Base-by-base conservation (phyloP, 805 yeast genomes). In the Kluyveromyces wickerhamii region DNA sequence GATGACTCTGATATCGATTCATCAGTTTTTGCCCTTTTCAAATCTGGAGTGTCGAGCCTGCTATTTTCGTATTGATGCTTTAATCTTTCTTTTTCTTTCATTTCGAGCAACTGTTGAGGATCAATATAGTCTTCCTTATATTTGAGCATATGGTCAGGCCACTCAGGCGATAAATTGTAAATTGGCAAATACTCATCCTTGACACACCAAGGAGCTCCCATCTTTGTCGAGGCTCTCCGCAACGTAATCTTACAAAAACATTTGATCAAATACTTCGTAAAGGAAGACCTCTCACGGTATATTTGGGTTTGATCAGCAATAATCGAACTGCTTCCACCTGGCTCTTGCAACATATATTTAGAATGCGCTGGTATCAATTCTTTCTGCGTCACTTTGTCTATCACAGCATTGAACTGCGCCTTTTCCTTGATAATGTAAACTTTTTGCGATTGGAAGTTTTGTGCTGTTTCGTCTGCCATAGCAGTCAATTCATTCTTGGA, bases 131-230 rank as follows among this genome's bases (percentile, higher is more conserved):
- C 59, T 12, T 57, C 62, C 37, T 52, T 57, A 29, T 44, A 59
- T 30, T 49, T 47, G 22, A 51, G 13, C 41, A 57, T 44, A 2
- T 52, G 54, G 5, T 31, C 31, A 5, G 63, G 62, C 63, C 63
- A 59, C 8, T 50, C 59, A 50, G 50, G 43, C 1, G 51, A 45
- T 12, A 59, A 38, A 5, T 59, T 57, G 37, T 59, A 59, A 50
- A 56, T 55, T 21, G 51, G 47, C 25, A 59, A 30, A 55, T 74
- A 85, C 44, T 79, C 77, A 17, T 74, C 76, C 52, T 79, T 82
- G 11, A 92, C 92, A 14, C 89, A 77, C 97, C 97, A 92, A 3
- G 97, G 97, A 3, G 96, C 89, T 3, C 97, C 96, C 27, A 79
- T 67, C 67, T 82, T 84, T 36, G 79, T 71, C 2, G 88, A 83